A percentile compares a stretch with the other conserved stretches of the same genome.
Evolutionary conservation across 2,329 filamentous ascomycete genomes (phyloP).

Genomic region (Scedosporium minutisporum): DNA sequence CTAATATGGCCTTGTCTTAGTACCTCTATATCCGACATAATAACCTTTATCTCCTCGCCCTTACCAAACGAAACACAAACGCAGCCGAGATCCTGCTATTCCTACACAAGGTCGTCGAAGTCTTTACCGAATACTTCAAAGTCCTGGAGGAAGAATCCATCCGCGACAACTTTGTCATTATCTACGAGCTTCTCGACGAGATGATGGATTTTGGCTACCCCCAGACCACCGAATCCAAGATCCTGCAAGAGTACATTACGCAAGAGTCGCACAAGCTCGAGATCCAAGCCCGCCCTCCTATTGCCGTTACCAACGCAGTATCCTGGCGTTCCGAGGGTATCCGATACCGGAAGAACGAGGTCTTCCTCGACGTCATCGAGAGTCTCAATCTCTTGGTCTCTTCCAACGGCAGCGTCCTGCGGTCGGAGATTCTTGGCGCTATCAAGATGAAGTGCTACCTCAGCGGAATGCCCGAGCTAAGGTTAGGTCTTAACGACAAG

Average conservation of each 20-base stretch:
- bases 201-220: slow-evolving; percentile 99
- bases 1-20: slow-evolving; percentile 31
- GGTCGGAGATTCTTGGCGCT: slow-evolving; percentile 91
- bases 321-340: slow-evolving; percentile 98
- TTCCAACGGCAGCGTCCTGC: slow-evolving; percentile 85
- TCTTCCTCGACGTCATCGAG: slow-evolving; percentile 96
- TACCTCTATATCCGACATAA: slow-evolving; percentile 99
- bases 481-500: slow-evolving; percentile 93
- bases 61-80: slow-evolving; percentile 98
- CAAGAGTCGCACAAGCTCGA: slow-evolving; percentile 99
- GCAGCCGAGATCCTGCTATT: slow-evolving; percentile 97
- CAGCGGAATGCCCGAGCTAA: slow-evolving; percentile 93
- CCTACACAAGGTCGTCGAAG: slow-evolving; percentile 94
- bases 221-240: slow-evolving; percentile 97
- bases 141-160: slow-evolving; percentile 98
- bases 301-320: slow-evolving; percentile 96
- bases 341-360: slow-evolving; percentile 97
- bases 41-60: slow-evolving; percentile 93
- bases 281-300: slow-evolving; percentile 88
- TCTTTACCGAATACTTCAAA: slow-evolving; percentile 99
- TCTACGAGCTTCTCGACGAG: slow-evolving; percentile 96
- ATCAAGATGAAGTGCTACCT: slow-evolving; percentile 99
- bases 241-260: slow-evolving; percentile 97
- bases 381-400: slow-evolving; percentile 93
- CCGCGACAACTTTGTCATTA: slow-evolving; percentile 97